Percentiles rank a stretch among this genome's conserved stretches.
Conservation (phyloP, 2,329 filamentous ascomycete genomes). For the Sphaceloma murrayae region DNA sequence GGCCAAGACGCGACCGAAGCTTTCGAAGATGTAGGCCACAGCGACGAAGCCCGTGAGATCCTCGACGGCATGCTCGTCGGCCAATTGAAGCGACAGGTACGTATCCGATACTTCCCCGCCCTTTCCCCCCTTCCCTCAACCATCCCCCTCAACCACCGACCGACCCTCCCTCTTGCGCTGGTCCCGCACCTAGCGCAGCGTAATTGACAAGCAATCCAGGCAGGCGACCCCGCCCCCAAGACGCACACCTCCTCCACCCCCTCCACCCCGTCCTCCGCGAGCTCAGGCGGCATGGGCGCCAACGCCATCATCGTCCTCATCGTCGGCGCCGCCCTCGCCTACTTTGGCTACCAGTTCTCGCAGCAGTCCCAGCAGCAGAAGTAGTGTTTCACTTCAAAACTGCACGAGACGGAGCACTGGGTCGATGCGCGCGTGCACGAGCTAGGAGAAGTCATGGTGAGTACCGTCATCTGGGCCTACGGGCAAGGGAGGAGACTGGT, state of each 20-base stretch:
- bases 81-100: conserved; percentile 68
- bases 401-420: too few relatives aligned
- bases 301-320: conserved; percentile 62
- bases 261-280: conserved; percentile 39
- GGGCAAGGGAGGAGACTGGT: too few relatives aligned
- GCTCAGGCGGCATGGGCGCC: conserved; percentile 57
- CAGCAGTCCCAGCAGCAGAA: conserved; percentile 36
- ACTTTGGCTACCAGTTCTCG: conserved; percentile 76
- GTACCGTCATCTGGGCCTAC: too few relatives aligned
- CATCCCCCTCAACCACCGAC: too few relatives aligned
- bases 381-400: not conserved
- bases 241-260: conserved; percentile 42
- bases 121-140: too few relatives aligned
- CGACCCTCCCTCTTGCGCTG: not conserved
- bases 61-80: conserved; percentile 69
- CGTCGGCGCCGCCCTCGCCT: conserved; percentile 66
- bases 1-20: conserved; percentile 96
- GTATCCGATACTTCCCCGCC: too few relatives aligned
- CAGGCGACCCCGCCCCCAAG: conserved; percentile 70
- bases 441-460: too few relatives aligned
- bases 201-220: conserved; percentile 36
- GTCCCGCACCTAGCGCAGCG: not conserved
- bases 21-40: conserved; percentile 98
- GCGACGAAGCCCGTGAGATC: conserved; percentile 93
- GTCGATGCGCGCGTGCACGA: not conserved